phyloP scores from a whole-genome alignment of 345 rosid genomes.

The Linum lewisii region DNA sequence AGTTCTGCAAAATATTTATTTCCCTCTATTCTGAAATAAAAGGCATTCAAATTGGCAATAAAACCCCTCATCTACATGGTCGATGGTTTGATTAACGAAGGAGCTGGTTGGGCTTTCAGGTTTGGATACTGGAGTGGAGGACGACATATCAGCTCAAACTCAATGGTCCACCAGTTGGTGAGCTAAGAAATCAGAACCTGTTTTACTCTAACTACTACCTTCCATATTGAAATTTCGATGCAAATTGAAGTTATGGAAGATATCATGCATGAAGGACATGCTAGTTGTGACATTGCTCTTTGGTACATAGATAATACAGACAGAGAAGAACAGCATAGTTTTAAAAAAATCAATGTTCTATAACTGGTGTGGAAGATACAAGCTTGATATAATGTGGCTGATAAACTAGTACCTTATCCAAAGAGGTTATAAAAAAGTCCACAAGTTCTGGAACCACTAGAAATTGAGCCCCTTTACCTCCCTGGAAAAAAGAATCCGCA shows the following conservation, averaged over 20 bases:
- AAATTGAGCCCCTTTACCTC: constrained; percentile 77
- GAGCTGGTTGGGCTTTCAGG: too few species aligned
- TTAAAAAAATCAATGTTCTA: background rate
- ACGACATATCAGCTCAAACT: too few species aligned
- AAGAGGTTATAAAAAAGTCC: constrained; percentile 58
- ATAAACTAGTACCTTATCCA: constrained; percentile 56
- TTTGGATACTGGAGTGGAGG: too few species aligned
- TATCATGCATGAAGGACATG: background rate
- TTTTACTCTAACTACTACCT: too few species aligned
- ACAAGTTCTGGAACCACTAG: constrained; percentile 79
- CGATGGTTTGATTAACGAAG: too few species aligned
- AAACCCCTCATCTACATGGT: too few species aligned
- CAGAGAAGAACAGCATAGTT: background rate
- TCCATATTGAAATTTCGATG: background rate
- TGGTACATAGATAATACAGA: background rate
- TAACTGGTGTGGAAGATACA: background rate
- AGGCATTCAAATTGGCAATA: too few species aligned
- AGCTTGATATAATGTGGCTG: background rate
- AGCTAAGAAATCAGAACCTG: too few species aligned
- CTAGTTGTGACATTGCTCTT: background rate
- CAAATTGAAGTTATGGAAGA: background rate
- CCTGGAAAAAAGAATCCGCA: constrained; percentile 32
- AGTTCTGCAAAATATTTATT: too few species aligned
- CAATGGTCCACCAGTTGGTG: too few species aligned
- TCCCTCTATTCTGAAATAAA: too few species aligned